phyloP scores from a whole-genome alignment of 345 rosid genomes.

The Eucalyptus caleyi region DNA sequence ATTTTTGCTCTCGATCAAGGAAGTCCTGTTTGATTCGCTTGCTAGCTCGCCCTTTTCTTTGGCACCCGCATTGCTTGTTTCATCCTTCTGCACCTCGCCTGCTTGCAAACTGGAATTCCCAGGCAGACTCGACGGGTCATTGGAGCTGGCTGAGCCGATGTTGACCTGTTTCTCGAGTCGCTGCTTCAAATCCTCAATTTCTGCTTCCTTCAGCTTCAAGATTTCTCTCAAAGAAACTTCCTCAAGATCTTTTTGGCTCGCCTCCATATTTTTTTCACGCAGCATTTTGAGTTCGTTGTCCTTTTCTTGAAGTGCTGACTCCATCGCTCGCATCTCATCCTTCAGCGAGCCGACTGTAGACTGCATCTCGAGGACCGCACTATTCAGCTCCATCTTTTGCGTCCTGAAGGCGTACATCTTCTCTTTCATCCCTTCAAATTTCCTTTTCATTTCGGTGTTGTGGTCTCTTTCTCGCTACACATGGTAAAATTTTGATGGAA shows the following conservation, averaged over 20 bases:
- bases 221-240: conserved; percentile 15
- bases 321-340: conserved; percentile 38
- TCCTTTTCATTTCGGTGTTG: conserved; percentile 22
- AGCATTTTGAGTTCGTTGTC: conserved; percentile 24
- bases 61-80: background rate
- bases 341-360: conserved; percentile 41
- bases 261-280: background rate
- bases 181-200: conserved; percentile 29
- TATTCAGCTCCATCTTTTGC: conserved; percentile 38
- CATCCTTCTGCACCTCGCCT: background rate
- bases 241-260: conserved; percentile 2
- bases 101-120: background rate
- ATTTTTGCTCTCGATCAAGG: background rate
- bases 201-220: conserved; percentile 38
- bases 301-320: conserved; percentile 34
- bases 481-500: background rate
- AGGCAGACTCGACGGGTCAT: conserved; percentile 6
- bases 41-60: background rate
- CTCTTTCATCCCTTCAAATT: conserved; percentile 28
- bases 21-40: background rate
- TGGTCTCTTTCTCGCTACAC: conserved; percentile 40
- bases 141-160: conserved; percentile 8
- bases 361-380: conserved; percentile 34
- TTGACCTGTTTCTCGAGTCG: conserved; percentile 7
- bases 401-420: conserved; percentile 22